Evolutionary conservation across 202 grass and related monocot species (phyloP).

Genomic region (Dendrocalamus latiflorus): DNA sequence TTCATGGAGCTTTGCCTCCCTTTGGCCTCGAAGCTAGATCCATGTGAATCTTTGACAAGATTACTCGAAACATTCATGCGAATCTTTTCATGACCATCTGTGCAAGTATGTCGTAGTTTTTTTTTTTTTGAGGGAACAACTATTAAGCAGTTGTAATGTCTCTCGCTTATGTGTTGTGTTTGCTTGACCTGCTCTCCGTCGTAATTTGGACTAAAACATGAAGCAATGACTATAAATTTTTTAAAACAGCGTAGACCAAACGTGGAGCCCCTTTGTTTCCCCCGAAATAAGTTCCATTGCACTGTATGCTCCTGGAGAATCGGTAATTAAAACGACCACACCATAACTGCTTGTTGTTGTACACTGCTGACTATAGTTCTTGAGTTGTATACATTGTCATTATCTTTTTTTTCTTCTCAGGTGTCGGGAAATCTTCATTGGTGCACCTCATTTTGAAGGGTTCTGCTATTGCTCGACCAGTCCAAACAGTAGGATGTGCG

Average conservation of each 20-base stretch:
- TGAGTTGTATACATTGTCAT: slow-evolving; percentile 1
- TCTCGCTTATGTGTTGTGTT: not conserved
- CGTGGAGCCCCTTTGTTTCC: not conserved
- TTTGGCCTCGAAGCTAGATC: not conserved
- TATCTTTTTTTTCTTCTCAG: slow-evolving; percentile 30
- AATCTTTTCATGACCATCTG: not conserved
- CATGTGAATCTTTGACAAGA: not conserved
- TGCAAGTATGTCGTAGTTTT: not conserved
- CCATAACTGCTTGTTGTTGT: not conserved
- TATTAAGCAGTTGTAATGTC: not conserved
- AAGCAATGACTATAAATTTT: not conserved
- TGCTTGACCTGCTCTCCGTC: not conserved
- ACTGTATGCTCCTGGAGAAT: not conserved
- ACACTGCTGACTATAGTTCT: not conserved
- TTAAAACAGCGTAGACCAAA: not conserved
- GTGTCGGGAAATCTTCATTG: slow-evolving; percentile 85
- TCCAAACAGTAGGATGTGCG: slow-evolving; percentile 86
- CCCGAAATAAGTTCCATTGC: not conserved
- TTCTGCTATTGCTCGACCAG: slow-evolving; percentile 57
- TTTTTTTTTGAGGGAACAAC: not conserved
- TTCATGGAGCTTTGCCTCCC: not conserved
- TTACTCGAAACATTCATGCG: no score
- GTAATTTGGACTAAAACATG: not conserved
- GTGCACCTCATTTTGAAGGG: slow-evolving; percentile 70
- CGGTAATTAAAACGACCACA: not conserved